Base-by-base conservation (phyloP, 2,329 filamentous ascomycete species). In the Clathrospora elynae region DNA sequence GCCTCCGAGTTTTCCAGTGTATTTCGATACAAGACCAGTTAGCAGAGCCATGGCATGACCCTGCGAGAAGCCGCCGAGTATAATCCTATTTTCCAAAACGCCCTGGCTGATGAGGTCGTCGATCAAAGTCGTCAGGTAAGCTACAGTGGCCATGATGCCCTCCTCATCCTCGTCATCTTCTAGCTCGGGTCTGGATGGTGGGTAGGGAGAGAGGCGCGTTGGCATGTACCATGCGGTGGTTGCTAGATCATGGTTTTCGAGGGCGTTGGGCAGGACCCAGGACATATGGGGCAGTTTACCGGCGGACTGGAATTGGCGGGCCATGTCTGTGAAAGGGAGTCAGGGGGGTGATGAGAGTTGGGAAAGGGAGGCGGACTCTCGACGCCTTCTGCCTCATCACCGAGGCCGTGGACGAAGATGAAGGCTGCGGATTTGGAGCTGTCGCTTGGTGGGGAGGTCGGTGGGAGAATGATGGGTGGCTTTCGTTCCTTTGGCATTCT, bases 201-300 rank as follows among this genome's bases (percentile, higher is more conserved):
- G 69, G 37, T 70, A 72, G 26, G 71, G 70, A n/a, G 59, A 66
- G 50, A 74, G 67, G 12, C 49, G 52, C 10, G 67, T 72, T 1
- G 71, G 76, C 13, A 62, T 66, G 60, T 71, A 78, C 77, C 74
- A 79, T 13, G 74, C 77, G 45, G 69, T 74, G 16, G 71, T 61
- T 51, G 70, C 71, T 11, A 74, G 65, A 31, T 78, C 74, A 42
- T 66, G 71, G 53, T 78, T 73, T 25, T 75, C 67, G 28, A 69
- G 64, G 2, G 77, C 76, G 40, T 76, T 78, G 10, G 78, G 77
- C 18, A 80, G 69, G 26, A 78, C 62, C 76, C 76, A 79, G 33
- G 70, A 66, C 51, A 78, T 60, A 53, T 77, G 69, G 0, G 74
- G 70, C 4, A 79, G 67, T 58, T 78, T 79, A 46, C 64, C 61